Base-by-base conservation (phyloP, 345 rosid species). In the Salix dunnii region DNA sequence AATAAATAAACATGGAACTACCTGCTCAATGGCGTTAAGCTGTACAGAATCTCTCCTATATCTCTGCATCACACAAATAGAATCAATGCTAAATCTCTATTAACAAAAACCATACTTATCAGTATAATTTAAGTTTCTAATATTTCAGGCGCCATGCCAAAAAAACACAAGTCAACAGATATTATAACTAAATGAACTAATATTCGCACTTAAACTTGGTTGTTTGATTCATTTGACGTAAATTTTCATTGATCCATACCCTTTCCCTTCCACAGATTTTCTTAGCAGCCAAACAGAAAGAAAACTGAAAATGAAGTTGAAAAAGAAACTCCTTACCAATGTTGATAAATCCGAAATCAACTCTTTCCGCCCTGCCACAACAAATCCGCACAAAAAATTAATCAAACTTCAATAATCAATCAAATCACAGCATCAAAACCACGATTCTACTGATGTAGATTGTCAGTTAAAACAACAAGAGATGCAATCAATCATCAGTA, bases 21-120 rank as follows among this genome's bases (percentile, higher is more conserved):
- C 97, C 88, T 89, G 94, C 80, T 85, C 86, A 55, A 91, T 71
- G 0, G 92, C 89, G 16, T 77, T 84, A 53, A 93, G 94, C 81
- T 78, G 84, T 78, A 83, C 76, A 55, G 78, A 81, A 64, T 82
- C 87, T 46, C 82, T 36, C 85, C 82, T 83, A 84, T 76, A 80
- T 77, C 88, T 91, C 97, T 95, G 90, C 89, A 84, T 60, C 82
- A 77, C 77, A 85, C 49, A 84, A 85, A 48, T 35, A 67, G 70
- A 65, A 68, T 8, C 30, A 27, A 76, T 16, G n/a, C 6, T 20
- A 27, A 49, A 49, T 46, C 49, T 12, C 49, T 40, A 46, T 14
- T 46, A 3, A 46, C 18, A 46, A 3, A 46, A 14, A 12, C 18
- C 49, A 46, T 11, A 46, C 17, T 8, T 25, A 25, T 10, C 60